Evolutionary conservation across 257 asterid genomes (phyloP).

Genomic region (Salvia hispanica): DNA sequence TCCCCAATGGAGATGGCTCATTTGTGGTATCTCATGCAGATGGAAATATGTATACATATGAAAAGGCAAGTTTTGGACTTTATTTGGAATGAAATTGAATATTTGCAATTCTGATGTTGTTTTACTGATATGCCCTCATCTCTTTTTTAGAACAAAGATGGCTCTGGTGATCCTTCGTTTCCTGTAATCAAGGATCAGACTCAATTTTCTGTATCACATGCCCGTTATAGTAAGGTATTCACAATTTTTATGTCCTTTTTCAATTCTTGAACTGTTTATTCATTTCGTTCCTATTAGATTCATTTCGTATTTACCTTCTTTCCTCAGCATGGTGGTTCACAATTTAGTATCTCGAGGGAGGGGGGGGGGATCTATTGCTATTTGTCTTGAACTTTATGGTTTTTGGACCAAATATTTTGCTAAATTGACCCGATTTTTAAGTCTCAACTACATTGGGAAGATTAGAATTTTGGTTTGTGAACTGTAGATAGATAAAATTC

Average conservation of each 20-base stretch:
- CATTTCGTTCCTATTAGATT: slow-evolving; percentile 16
- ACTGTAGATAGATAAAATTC: neutral
- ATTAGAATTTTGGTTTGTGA: slow-evolving; percentile 1
- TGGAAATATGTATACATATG: slow-evolving; percentile 86
- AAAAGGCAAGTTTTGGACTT: slow-evolving; percentile 74
- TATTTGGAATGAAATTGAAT: slow-evolving; percentile 11
- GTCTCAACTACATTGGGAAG: neutral
- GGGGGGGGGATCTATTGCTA: neutral
- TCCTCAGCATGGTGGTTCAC: slow-evolving; percentile 19
- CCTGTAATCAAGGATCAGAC: slow-evolving; percentile 91
- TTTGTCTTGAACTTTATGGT: neutral
- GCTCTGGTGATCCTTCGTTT: slow-evolving; percentile 94
- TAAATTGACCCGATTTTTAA: neutral
- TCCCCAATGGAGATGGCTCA: slow-evolving; percentile 89
- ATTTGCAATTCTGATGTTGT: slow-evolving; percentile 20
- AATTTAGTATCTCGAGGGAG: neutral
- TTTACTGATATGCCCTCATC: slow-evolving; percentile 20
- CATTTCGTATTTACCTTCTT: neutral
- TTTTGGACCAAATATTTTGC: neutral
- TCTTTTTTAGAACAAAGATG: slow-evolving; percentile 77
- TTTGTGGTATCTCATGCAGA: slow-evolving; percentile 91
- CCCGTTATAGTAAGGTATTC: slow-evolving; percentile 93
- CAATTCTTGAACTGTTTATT: slow-evolving; percentile 4
- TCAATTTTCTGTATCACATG: slow-evolving; percentile 92
- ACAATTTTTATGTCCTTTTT: neutral